Percentiles rank a stretch among this genome's conserved stretches.
Conservation (phyloP, 2,329 filamentous ascomycete species). For the Colletotrichum viniferum region DNA sequence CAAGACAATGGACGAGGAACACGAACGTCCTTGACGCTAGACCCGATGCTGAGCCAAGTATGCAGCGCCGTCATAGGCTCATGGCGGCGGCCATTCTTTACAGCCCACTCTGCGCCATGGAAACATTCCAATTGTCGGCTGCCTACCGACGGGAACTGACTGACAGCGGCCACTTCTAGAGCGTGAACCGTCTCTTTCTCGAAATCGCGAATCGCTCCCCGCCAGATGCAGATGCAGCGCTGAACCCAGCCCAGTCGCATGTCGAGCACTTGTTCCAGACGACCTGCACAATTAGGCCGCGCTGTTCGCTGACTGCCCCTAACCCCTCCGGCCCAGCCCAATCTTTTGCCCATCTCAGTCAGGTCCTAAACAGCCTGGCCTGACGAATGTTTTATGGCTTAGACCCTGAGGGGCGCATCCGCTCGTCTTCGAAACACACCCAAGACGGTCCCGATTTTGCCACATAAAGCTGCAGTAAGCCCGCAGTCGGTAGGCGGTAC, state of each 20-base stretch:
- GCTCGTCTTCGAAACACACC: slow-evolving; percentile 25
- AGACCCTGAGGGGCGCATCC: slow-evolving; percentile 19
- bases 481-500: background rate
- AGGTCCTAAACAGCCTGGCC: slow-evolving; percentile 10
- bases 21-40: background rate
- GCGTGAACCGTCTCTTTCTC: background rate
- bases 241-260: background rate
- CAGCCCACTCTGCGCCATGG: slow-evolving; percentile 2
- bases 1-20: background rate
- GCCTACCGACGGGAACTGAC: background rate
- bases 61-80: background rate
- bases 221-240: background rate
- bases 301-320: background rate
- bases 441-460: slow-evolving; percentile 24
- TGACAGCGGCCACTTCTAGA: background rate
- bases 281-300: background rate
- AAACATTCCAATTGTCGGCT: background rate
- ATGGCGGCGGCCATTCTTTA: background rate
- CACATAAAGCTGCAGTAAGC: slow-evolving; percentile 14
- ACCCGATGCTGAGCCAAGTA: background rate
- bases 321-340: background rate
- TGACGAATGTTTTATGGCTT: slow-evolving; percentile 23
- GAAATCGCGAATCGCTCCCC: background rate
- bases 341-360: background rate
- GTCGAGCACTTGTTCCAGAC: background rate